phyloP scores from a whole-genome alignment of 257 asterid genomes.

The Plectranthus barbatus region DNA sequence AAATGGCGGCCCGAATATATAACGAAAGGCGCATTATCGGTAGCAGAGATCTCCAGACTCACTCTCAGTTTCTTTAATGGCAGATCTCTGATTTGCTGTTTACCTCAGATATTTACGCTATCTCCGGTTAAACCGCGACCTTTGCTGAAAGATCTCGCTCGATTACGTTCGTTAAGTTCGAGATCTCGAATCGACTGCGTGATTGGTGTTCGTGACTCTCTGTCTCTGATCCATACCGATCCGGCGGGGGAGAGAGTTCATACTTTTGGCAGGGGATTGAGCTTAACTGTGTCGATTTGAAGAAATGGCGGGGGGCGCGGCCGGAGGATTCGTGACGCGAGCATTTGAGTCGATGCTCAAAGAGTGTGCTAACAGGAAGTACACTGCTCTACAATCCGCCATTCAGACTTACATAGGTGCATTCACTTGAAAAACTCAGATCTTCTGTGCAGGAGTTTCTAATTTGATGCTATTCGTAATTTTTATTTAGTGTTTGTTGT shows the following conservation, averaged over 20 bases:
- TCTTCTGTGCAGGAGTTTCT: slow-evolving; percentile 1
- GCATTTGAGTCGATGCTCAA: slow-evolving; percentile 96
- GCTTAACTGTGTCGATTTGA: slow-evolving; percentile 25
- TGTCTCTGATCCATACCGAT: slow-evolving; percentile 29
- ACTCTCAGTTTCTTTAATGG: slow-evolving; percentile 13
- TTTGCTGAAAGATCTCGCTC: background rate
- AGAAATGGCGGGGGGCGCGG: slow-evolving; percentile 84
- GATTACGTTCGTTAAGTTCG: background rate
- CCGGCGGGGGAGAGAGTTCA: background rate
- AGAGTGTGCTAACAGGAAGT: slow-evolving; percentile 71
- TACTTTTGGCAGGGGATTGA: slow-evolving; percentile 7
- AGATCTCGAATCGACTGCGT: slow-evolving; percentile 27
- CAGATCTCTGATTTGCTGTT: slow-evolving; percentile 38
- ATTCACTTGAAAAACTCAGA: slow-evolving; percentile 12
- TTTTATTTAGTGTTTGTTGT: background rate
- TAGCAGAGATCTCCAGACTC: slow-evolving; percentile 6
- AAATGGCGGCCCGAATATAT: background rate
- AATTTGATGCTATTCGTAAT: background rate
- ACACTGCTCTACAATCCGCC: slow-evolving; percentile 55
- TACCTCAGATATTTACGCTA: slow-evolving; percentile 4
- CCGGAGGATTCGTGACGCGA: slow-evolving; percentile 91
- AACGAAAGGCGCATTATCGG: slow-evolving; percentile 19
- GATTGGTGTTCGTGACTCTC: background rate
- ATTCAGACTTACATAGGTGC: slow-evolving; percentile 69
- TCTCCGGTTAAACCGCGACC: slow-evolving; percentile 4